Evolutionary conservation across 768 basidiomycete species (phyloP).

Genomic region (Suillus sp.): DNA sequence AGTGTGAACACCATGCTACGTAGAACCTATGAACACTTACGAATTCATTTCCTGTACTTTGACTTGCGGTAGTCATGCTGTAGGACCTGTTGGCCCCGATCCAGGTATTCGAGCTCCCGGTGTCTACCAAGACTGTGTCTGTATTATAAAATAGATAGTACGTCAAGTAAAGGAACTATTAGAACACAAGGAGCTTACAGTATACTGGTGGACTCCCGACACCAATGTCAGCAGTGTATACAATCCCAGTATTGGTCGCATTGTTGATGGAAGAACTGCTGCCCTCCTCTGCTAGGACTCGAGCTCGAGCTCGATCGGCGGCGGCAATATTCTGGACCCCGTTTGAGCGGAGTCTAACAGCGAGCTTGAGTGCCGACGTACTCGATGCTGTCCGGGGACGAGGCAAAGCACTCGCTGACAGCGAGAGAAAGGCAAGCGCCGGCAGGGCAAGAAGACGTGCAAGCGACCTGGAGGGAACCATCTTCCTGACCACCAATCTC

Average conservation of each 20-base stretch:
- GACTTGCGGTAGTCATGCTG: not conserved
- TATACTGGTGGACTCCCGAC: slow-evolving; percentile 17
- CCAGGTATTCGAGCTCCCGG: slow-evolving; percentile 27
- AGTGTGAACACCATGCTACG: not conserved
- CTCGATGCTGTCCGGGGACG: slow-evolving; percentile 3
- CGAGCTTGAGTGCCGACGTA: slow-evolving; percentile 8
- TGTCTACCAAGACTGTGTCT: slow-evolving; percentile 24
- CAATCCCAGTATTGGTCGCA: slow-evolving; percentile 20
- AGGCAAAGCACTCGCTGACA: not conserved
- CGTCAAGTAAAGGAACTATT: not conserved
- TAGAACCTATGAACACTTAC: not conserved
- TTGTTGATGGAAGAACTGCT: slow-evolving; percentile 9
- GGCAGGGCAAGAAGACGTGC: slow-evolving; percentile 6
- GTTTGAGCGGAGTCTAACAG: slow-evolving; percentile 4
- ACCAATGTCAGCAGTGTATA: slow-evolving; percentile 18
- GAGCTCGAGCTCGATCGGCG: slow-evolving; percentile 12
- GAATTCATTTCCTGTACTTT: slow-evolving; percentile 14
- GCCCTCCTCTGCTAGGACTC: not conserved
- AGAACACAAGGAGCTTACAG: slow-evolving; percentile 6
- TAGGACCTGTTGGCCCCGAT: slow-evolving; percentile 19
- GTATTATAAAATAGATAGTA: not conserved
- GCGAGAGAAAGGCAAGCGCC: slow-evolving; percentile 8
- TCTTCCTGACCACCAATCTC: not conserved
- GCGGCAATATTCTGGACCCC: slow-evolving; percentile 10
- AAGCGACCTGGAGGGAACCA: slow-evolving; percentile 11